These are phyloP conservation scores for Schizopora paradoxa DNA, from an alignment of 1,284 basidiomycete genomes.

Conservation along the genomic window DNA sequence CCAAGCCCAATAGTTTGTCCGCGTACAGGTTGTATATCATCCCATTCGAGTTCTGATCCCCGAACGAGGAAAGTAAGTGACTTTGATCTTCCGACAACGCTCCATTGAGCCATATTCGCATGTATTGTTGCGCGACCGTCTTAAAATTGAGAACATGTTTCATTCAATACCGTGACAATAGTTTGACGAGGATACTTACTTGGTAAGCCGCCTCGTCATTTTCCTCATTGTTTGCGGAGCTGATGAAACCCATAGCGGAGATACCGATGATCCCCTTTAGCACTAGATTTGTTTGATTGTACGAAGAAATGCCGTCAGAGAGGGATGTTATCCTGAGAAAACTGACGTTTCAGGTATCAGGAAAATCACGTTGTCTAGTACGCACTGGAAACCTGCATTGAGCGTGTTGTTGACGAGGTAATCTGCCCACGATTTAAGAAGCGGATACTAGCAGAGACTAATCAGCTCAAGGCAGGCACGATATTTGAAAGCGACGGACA, in stretches of 20 bases:
- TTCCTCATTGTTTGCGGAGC: slow-evolving; percentile 23
- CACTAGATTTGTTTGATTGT: slow-evolving; percentile 30
- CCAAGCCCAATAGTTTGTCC: slow-evolving; percentile 32
- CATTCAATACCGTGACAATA: not conserved
- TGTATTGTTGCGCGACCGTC: not conserved
- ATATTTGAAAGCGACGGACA: not conserved
- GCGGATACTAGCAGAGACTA: slow-evolving; percentile 30
- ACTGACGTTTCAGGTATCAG: not conserved
- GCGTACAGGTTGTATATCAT: slow-evolving; percentile 46
- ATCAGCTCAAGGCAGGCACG: slow-evolving; percentile 27
- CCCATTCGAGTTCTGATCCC: slow-evolving; percentile 26
- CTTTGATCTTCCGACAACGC: slow-evolving; percentile 8
- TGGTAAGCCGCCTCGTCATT: slow-evolving; percentile 24
- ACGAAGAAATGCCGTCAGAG: not conserved
- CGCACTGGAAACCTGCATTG: slow-evolving; percentile 31
- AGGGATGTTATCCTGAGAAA: slow-evolving; percentile 9
- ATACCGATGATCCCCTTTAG: slow-evolving; percentile 39
- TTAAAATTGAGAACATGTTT: not conserved
- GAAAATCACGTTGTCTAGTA: slow-evolving; percentile 35
- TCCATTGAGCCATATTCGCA: slow-evolving; percentile 8
- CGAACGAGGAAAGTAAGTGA: slow-evolving; percentile 28
- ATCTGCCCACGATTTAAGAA: slow-evolving; percentile 36
- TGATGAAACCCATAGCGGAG: slow-evolving; percentile 36
- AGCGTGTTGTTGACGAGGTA: slow-evolving; percentile 33
- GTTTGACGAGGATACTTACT: slow-evolving; percentile 18